Evolutionary conservation across 768 basidiomycete species (phyloP).

Genomic region (Kwoniella heveanensis): DNA sequence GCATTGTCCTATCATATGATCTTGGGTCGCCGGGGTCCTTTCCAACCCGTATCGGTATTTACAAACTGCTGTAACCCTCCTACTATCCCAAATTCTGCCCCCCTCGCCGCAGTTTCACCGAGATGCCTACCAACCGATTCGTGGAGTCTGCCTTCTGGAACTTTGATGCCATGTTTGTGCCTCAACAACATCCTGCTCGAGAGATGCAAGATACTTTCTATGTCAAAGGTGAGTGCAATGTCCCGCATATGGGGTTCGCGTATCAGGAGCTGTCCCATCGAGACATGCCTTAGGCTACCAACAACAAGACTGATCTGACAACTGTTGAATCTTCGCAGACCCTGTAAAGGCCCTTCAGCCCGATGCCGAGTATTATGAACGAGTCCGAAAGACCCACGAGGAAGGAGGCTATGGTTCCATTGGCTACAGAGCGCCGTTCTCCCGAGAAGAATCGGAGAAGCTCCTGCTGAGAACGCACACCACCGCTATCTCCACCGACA

Average conservation of each 20-base stretch:
- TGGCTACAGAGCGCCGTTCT: conserved; percentile 98
- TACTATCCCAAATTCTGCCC: too few species aligned
- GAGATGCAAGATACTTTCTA: conserved; percentile 99
- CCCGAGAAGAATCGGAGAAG: conserved; percentile 83
- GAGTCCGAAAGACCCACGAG: conserved; percentile 76
- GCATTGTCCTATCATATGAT: too few species aligned
- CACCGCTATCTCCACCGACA: conserved; percentile 87
- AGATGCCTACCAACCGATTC: conserved; percentile 95
- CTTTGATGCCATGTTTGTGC: conserved; percentile 96
- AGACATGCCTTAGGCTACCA: too few species aligned
- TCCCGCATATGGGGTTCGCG: too few species aligned
- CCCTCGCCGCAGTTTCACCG: conserved; percentile 71
- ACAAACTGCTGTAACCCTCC: background rate
- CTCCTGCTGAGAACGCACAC: conserved; percentile 95
- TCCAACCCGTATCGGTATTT: too few species aligned
- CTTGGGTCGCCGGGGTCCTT: too few species aligned
- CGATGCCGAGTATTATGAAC: conserved; percentile 77
- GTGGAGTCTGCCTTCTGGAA: conserved; percentile 99
- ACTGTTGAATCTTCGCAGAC: conserved; percentile 61
- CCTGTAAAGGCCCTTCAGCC: conserved; percentile 75
- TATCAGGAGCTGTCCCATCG: too few species aligned
- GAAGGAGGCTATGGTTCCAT: conserved; percentile 85
- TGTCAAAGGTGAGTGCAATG: conserved; percentile 76
- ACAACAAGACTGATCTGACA: background rate
- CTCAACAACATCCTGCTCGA: conserved; percentile 97